phyloP scores from a whole-genome alignment of 768 basidiomycete genomes.

The Butyriboletus loyo region DNA sequence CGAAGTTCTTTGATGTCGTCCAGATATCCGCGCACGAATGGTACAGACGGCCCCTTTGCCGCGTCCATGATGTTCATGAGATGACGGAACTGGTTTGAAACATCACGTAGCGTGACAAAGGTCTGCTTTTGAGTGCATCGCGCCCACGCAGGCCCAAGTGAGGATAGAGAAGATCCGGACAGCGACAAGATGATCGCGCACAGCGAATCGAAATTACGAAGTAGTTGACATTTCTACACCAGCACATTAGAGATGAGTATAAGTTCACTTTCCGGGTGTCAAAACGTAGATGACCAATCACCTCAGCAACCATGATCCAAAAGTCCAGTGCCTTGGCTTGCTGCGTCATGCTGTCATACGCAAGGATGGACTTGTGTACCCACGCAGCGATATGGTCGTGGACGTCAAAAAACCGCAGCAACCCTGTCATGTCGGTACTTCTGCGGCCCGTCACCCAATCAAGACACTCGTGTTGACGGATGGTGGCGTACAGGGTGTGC shows the following conservation, averaged over 20 bases:
- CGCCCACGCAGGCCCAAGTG: conserved; percentile 64
- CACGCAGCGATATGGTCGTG: conserved; percentile 63
- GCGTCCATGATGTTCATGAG: conserved; percentile 44
- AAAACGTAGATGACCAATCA: conserved; percentile 31
- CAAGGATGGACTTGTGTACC: conserved; percentile 65
- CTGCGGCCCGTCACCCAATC: conserved; percentile 46
- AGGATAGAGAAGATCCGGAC: conserved; percentile 54
- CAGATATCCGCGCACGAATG: conserved; percentile 62
- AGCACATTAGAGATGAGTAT: not conserved
- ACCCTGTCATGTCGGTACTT: conserved; percentile 39
- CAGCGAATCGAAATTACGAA: conserved; percentile 69
- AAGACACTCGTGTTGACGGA: conserved; percentile 74
- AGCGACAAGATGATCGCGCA: conserved; percentile 63
- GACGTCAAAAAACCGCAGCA: conserved; percentile 54
- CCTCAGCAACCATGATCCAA: conserved; percentile 81
- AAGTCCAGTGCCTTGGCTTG: conserved; percentile 61
- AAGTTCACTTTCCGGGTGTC: not conserved
- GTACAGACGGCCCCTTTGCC: conserved; percentile 61
- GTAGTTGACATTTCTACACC: conserved; percentile 57
- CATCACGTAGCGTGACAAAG: conserved; percentile 54
- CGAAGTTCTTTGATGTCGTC: conserved; percentile 56
- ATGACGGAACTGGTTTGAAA: conserved; percentile 33
- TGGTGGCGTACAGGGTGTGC: conserved; percentile 61
- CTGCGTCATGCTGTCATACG: conserved; percentile 46
- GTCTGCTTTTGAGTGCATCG: conserved; percentile 50